Evolutionary conservation across 2,329 filamentous ascomycete species (phyloP).

Genomic region (Xylariaceae sp.): DNA sequence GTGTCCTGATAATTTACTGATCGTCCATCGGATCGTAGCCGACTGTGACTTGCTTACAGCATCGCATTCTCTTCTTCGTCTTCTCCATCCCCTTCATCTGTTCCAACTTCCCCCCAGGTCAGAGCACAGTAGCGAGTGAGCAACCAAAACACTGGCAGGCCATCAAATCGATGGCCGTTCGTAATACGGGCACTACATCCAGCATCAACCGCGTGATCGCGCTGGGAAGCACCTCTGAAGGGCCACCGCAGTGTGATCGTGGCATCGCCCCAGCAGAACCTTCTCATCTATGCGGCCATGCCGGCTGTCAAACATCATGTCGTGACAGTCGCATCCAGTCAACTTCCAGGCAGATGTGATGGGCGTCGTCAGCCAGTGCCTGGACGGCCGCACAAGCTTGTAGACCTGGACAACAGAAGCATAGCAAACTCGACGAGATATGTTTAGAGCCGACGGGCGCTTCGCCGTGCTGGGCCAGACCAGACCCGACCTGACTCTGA

Average conservation of each 20-base stretch:
- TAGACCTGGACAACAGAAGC: neutral
- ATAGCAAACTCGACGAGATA: constrained; percentile 18
- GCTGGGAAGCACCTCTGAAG: constrained; percentile 11
- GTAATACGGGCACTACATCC: constrained; percentile 13
- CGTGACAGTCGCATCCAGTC: constrained; percentile 16
- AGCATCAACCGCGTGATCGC: constrained; percentile 16
- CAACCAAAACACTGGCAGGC: neutral
- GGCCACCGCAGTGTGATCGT: constrained; percentile 19
- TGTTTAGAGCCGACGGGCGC: constrained; percentile 23
- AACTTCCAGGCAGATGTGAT: constrained; percentile 6
- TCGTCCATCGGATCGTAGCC: neutral
- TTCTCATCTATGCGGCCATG: constrained; percentile 1
- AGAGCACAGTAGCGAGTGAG: neutral
- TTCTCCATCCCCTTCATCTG: neutral
- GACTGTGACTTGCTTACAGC: constrained; percentile 1
- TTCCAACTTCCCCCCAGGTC: neutral
- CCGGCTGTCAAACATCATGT: constrained; percentile 15
- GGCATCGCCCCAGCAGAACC: constrained; percentile 7
- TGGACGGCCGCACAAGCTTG: constrained; percentile 14
- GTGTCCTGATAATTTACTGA: constrained; percentile 11
- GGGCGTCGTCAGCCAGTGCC: constrained; percentile 10
- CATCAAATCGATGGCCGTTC: neutral
- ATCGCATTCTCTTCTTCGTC: constrained; percentile 3
- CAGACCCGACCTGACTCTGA: no score
- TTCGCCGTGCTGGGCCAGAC: neutral